These are phyloP conservation scores for Raphanus hybrid DNA, from an alignment of 441 rosid species.

Conservation along the genomic window DNA sequence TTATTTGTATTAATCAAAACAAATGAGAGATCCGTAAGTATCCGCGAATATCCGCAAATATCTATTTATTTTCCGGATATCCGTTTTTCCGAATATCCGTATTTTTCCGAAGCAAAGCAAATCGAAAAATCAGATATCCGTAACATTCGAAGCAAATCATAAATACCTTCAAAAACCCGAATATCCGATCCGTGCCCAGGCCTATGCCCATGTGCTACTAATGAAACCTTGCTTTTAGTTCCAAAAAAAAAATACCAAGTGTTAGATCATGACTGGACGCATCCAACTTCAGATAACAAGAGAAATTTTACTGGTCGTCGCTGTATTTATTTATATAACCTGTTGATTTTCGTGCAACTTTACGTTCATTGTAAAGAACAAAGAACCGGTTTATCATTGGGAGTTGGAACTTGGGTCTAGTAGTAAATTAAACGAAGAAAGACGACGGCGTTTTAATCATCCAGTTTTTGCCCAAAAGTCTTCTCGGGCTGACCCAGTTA, in stretches of 20 bases:
- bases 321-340: background rate
- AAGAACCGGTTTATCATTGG: background rate
- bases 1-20: no score
- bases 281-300: background rate
- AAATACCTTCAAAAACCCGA: no score
- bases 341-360: background rate
- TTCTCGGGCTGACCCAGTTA: constrained; percentile 20
- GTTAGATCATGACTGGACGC: background rate
- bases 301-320: background rate
- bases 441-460: background rate
- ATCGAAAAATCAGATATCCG: no score
- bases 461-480: background rate
- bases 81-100: no score
- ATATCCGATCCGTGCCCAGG: no score
- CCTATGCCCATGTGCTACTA: background rate
- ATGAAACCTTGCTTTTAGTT: background rate
- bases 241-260: background rate
- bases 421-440: background rate
- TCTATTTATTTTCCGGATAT: no score
- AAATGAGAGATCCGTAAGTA: no score
- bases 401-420: background rate
- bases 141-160: no score
- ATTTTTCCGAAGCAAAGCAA: no score
- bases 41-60: no score
- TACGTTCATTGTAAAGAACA: background rate